These are phyloP conservation scores for Solanum hybrid DNA, from an alignment of 305 asterid genomes.

Conservation along the genomic window DNA sequence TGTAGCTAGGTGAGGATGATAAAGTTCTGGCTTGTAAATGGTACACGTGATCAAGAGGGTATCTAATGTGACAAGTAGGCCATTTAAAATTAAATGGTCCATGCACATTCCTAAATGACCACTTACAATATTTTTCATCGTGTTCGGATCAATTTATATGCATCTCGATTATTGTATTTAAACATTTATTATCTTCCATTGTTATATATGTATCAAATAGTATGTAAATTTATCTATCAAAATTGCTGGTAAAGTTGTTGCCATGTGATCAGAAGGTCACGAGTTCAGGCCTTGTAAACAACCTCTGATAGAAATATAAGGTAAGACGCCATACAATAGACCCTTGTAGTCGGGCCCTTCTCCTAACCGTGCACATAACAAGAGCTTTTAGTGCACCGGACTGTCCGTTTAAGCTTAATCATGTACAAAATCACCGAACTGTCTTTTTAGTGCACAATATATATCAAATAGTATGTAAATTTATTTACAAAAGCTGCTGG, in stretches of 20 bases:
- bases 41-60: neutral
- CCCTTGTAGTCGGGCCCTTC: neutral
- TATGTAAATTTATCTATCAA: neutral
- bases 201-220: neutral
- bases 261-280: neutral
- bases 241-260: neutral
- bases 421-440: neutral
- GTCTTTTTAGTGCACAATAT: neutral
- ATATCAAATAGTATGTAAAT: neutral
- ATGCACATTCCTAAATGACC: neutral
- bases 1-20: neutral
- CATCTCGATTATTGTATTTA: neutral
- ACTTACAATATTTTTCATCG: neutral
- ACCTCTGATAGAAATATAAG: too few species aligned
- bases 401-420: neutral
- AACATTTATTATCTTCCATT: neutral
- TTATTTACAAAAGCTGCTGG: neutral
- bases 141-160: neutral
- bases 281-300: neutral
- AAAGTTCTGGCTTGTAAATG: neutral
- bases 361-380: neutral
- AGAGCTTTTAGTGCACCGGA: neutral
- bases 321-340: accelerated
- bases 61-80: neutral
- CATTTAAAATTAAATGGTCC: neutral